Conservation (phyloP, 2,329 filamentous ascomycete species). For the Aspergillus candidus region DNA sequence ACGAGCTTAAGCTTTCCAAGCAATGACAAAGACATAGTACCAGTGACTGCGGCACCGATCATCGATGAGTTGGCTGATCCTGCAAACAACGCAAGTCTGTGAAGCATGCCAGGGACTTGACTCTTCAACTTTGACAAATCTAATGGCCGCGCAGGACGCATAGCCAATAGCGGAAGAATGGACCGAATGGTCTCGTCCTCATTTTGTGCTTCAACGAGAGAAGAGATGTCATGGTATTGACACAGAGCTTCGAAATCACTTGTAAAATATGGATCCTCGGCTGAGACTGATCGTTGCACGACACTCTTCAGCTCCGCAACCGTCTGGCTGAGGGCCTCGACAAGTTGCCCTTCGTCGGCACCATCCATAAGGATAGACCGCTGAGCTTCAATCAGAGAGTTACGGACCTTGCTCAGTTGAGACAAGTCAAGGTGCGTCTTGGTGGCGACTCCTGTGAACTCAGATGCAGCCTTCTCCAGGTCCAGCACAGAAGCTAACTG, state of each 20-base stretch:
- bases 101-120: conserved; percentile 30
- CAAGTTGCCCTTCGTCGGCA: conserved; percentile 30
- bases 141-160: conserved; percentile 30
- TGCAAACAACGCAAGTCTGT: conserved; percentile 32
- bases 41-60: conserved; percentile 43
- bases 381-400: conserved; percentile 36
- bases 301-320: conserved; percentile 31
- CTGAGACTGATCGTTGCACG: conserved; percentile 24
- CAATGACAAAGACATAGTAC: conserved; percentile 47
- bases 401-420: conserved; percentile 31
- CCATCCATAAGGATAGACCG: conserved; percentile 30
- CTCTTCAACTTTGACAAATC: conserved; percentile 29
- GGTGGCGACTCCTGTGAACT: conserved; percentile 33
- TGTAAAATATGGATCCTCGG: conserved; percentile 38
- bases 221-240: conserved; percentile 39
- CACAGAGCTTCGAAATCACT: conserved; percentile 43
- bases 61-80: conserved; percentile 24
- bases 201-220: conserved; percentile 10
- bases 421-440: conserved; percentile 32
- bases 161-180: conserved; percentile 33
- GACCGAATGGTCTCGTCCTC: conserved; percentile 20
- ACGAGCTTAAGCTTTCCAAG: conserved; percentile 51
- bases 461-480: conserved; percentile 30
- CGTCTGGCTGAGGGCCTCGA: conserved; percentile 34
- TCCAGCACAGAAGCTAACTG: conserved; percentile 32